Percentiles rank a stretch among this genome's conserved stretches.
Evolutionary conservation across 306 rosid species (phyloP).

Genomic region (Trifolium pratense): DNA sequence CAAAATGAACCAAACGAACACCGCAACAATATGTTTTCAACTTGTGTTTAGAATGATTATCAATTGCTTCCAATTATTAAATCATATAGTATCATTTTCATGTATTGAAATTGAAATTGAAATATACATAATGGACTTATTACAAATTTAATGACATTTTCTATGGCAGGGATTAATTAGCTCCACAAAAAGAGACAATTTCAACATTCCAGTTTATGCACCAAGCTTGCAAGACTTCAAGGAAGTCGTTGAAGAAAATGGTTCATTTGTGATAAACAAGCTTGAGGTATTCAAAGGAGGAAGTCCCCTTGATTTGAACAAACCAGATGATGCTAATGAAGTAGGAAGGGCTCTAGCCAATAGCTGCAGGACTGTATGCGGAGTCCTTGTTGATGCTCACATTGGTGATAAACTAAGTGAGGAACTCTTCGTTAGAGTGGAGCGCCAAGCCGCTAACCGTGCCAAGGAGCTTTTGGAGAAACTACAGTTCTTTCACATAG

Average conservation of each 20-base stretch:
- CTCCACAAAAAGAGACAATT: too few relatives aligned
- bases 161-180: conserved; percentile 63
- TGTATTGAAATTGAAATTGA: conserved; percentile 4
- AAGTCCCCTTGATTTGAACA: too few relatives aligned
- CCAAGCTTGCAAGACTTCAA: too few relatives aligned
- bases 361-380: conserved; percentile 78
- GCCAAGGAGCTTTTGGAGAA: conserved; percentile 75
- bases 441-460: conserved; percentile 57
- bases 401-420: conserved; percentile 80
- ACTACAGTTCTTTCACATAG: conserved; percentile 89
- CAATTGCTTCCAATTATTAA: conserved; percentile 10
- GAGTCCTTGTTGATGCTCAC: conserved; percentile 91
- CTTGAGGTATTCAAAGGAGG: too few relatives aligned
- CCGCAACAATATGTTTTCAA: conserved; percentile 2
- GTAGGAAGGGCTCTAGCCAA: too few relatives aligned
- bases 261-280: too few relatives aligned
- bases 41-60: conserved; percentile 17
- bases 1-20: too few relatives aligned
- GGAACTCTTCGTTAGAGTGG: conserved; percentile 72
- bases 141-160: background rate
- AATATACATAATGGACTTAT: background rate
- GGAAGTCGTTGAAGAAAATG: too few relatives aligned
- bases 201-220: too few relatives aligned
- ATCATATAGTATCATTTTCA: conserved; percentile 7
- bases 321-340: too few relatives aligned